Percentiles rank a stretch among this genome's conserved stretches.
Evolutionary conservation across 176 grass and related monocot genomes (phyloP).

Genomic region (Bothriochloa decipiens): DNA sequence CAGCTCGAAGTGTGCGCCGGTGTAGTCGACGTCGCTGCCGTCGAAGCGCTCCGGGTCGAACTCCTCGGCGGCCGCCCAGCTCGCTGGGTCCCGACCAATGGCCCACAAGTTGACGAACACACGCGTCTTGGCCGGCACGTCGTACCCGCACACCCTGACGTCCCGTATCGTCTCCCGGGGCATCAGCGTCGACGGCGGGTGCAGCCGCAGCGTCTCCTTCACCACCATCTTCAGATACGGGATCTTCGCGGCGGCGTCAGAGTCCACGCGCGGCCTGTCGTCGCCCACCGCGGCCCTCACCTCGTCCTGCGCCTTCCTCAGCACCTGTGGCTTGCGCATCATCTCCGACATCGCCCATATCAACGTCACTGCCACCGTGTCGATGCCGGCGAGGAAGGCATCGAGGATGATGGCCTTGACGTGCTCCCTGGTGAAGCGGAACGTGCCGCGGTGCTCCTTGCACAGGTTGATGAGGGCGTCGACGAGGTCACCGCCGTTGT

Average conservation of each 20-base stretch:
- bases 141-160: constrained; percentile 10
- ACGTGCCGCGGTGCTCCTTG: constrained; percentile 6
- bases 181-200: constrained; percentile 35
- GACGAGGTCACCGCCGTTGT: constrained; percentile 39
- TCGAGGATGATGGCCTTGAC: constrained; percentile 34
- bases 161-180: neutral
- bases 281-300: neutral
- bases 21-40: constrained; percentile 4
- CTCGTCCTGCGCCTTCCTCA: constrained; percentile 39
- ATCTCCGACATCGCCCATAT: constrained; percentile 47
- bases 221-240: constrained; percentile 40
- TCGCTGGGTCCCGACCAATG: constrained; percentile 39
- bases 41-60: constrained; percentile 50
- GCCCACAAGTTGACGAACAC: constrained; percentile 46
- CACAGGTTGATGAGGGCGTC: constrained; percentile 29
- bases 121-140: constrained; percentile 1
- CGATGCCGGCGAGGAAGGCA: constrained; percentile 18
- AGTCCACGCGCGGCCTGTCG: neutral
- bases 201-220: constrained; percentile 43
- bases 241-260: constrained; percentile 20
- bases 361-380: constrained; percentile 16
- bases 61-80: constrained; percentile 33
- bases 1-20: constrained; percentile 38
- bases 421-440: constrained; percentile 32
- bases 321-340: neutral